phyloP scores from a whole-genome alignment of 805 yeast species.

The Lachancea thermotolerans region DNA sequence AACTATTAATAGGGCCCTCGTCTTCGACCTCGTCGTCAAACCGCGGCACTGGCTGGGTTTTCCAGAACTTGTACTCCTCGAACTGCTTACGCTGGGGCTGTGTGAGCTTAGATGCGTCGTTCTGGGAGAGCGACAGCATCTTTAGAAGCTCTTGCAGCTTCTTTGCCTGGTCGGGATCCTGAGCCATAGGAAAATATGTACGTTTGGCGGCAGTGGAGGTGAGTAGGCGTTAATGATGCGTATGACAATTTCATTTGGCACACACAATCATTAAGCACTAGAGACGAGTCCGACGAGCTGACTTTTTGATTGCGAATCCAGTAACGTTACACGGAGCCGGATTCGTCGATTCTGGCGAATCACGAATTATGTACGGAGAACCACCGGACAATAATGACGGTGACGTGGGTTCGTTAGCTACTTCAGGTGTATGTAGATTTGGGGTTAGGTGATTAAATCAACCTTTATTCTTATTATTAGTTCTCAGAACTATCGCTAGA shows the following conservation, averaged over 20 bases:
- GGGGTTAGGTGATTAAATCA: neutral
- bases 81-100: slow-evolving; percentile 60
- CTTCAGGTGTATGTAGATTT: neutral
- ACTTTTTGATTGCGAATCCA: neutral
- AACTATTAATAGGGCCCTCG: slow-evolving; percentile 77
- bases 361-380: neutral
- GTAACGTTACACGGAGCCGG: neutral
- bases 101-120: slow-evolving; percentile 40
- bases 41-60: slow-evolving; percentile 88
- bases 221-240: neutral
- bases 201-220: neutral
- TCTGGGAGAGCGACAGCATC: slow-evolving; percentile 31
- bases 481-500: neutral
- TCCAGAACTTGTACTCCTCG: slow-evolving; percentile 95
- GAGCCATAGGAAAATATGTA: slow-evolving; percentile 10
- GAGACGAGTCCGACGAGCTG: neutral
- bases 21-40: slow-evolving; percentile 58
- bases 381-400: neutral
- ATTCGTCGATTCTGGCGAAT: neutral
- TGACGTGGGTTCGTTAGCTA: neutral
- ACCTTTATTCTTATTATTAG: neutral
- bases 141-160: slow-evolving; percentile 46
- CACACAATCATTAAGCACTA: neutral
- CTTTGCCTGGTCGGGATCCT: slow-evolving; percentile 16
- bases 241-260: neutral